phyloP scores from a whole-genome alignment of 2,329 filamentous ascomycete genomes.

The Graphium sp. region DNA sequence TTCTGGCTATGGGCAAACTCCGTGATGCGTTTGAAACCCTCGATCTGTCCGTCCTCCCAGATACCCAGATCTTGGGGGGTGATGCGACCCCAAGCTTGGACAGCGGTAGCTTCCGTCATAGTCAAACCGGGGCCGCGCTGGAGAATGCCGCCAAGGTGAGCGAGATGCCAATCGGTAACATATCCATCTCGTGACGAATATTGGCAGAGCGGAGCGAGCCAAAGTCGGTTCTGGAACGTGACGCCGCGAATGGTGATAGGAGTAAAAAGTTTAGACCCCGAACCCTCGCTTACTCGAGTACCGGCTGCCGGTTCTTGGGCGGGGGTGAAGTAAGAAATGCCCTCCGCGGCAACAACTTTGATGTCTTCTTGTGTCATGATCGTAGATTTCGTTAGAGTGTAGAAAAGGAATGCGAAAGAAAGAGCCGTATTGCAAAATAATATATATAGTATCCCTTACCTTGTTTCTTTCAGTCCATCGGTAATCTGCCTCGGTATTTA shows the following conservation, averaged over 20 bases:
- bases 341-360: constrained; percentile 14
- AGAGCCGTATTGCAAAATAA: no score
- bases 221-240: constrained; percentile 26
- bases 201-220: constrained; percentile 28
- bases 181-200: constrained; percentile 34
- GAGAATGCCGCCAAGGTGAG: constrained; percentile 57
- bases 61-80: constrained; percentile 52
- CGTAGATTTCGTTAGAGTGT: no score
- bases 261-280: constrained; percentile 32
- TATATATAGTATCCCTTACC: no score
- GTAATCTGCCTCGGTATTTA: no score
- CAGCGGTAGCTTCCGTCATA: constrained; percentile 53
- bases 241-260: constrained; percentile 27
- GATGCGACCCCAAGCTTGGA: constrained; percentile 52
- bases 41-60: constrained; percentile 57
- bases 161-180: constrained; percentile 53
- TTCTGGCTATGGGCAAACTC: constrained; percentile 41
- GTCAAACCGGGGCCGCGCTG: constrained; percentile 50
- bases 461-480: no score
- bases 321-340: constrained; percentile 28
- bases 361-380: no score
- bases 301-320: constrained; percentile 25
- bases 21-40: constrained; percentile 34
- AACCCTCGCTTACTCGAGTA: constrained; percentile 21
- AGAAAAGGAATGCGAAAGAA: no score